These are phyloP conservation scores for Eruca vesicaria DNA, from an alignment of 441 rosid species.

Conservation along the genomic window DNA sequence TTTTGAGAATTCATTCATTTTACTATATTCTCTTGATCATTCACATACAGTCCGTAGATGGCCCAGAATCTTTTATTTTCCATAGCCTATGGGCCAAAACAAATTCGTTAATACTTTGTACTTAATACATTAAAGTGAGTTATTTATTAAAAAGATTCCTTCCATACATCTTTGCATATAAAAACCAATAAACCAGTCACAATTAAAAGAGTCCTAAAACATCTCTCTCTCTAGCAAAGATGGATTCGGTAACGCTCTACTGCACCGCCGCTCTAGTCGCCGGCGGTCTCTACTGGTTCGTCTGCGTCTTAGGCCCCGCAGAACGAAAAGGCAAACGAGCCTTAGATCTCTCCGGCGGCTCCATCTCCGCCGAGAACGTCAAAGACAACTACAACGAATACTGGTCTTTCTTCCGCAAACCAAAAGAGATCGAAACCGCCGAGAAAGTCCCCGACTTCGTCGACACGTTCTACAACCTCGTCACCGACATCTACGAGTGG, in stretches of 20 bases:
- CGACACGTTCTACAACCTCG: constrained; percentile 85
- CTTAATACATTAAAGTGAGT: not conserved
- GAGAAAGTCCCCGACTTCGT: constrained; percentile 89
- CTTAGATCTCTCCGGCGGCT: constrained; percentile 79
- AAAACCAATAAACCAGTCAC: constrained; percentile 12
- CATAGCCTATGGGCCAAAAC: not conserved
- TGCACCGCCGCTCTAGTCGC: constrained; percentile 68
- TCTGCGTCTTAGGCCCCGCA: constrained; percentile 79
- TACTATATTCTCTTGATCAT: not conserved
- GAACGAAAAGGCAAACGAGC: constrained; percentile 77
- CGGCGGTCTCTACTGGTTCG: constrained; percentile 82
- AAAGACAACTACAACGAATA: constrained; percentile 71
- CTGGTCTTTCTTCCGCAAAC: constrained; percentile 88
- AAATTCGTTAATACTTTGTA: not conserved
- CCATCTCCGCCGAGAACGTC: constrained; percentile 84
- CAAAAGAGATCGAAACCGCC: constrained; percentile 74
- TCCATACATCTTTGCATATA: constrained; percentile 15
- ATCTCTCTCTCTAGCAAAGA: not conserved
- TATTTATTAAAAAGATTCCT: constrained; percentile 10
- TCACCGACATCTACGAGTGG: constrained; percentile 97
- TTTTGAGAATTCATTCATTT: not conserved
- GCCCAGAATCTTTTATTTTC: not conserved
- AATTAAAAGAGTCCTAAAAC: constrained; percentile 2
- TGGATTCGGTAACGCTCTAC: constrained; percentile 63
- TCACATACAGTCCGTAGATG: not conserved